Base-by-base conservation (phyloP, 352 stramenopile species). In the Phytophthora kernoviae region DNA sequence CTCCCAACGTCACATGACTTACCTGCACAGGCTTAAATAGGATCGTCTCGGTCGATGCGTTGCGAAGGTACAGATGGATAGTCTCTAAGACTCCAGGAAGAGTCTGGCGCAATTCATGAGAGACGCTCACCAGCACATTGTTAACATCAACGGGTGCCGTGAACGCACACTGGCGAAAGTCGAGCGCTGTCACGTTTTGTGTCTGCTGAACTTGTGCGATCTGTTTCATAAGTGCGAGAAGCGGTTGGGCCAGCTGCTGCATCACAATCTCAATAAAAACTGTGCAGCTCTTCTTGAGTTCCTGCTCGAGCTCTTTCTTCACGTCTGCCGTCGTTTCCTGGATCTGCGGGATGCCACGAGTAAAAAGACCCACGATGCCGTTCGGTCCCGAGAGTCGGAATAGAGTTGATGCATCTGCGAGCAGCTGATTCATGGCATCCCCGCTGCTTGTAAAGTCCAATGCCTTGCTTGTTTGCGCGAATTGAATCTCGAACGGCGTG, bases 1-100 rank as follows among this genome's bases (percentile, higher is more conserved):
- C 8, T 6, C 7, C 15, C 24, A 42, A 32, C n/a, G 3, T 21
- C 21, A 5, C 11, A 21, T 14, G 26, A 14, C 60, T 52, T 52
- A 93, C 86, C 77, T 93, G 80, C 4, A 95, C 79, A 7, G 86
- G 84, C 58, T 90, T 91, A 62, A 93, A 93, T 45, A 95, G 64
- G 26, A 95, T 93, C 39, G 69, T 75, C 58, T 95, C 86, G 5
- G 86, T 93, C 6, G 84, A 90, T 20, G 81, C 45, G 37, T 95
- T 93, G n/a, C 77, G 73, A 36, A 95, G 65, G 45, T 95, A 95
- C 24, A 88, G 56, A 10, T 77, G 84, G 24, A 95, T 90, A 0
- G 74, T 88, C 30, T 81, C 54, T 8, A 77, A 60, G 26, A 91
- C 75, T 1, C 71, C 43, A 0, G 79, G 78, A 12, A 89, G 34